Percentiles rank a stretch among this genome's conserved stretches.
These are phyloP conservation scores for Apiospora rasikravindrae DNA, from an alignment of 2,329 filamentous ascomycete species.

Conservation along the genomic window DNA sequence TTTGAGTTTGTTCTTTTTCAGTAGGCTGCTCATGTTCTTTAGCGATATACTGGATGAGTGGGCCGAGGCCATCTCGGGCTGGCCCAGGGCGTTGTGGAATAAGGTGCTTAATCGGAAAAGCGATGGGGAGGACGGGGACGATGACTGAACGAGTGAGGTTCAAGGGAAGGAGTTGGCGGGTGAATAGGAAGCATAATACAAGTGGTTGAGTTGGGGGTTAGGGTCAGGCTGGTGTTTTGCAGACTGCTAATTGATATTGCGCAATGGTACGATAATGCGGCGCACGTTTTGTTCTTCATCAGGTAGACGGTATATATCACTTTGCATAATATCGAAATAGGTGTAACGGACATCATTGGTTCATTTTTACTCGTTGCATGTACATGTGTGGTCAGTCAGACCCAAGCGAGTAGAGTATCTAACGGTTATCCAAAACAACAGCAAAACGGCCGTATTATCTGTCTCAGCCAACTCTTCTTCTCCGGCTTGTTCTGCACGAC, in stretches of 20 bases:
- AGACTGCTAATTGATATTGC: background rate
- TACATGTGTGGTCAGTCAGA: background rate
- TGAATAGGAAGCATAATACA: background rate
- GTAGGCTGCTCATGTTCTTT: conserved; percentile 50
- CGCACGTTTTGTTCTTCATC: background rate
- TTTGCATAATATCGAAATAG: background rate
- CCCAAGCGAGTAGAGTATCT: background rate
- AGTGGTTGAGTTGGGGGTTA: background rate
- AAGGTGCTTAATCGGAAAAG: background rate
- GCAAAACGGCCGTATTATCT: background rate
- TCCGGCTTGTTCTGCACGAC: background rate
- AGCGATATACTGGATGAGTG: conserved; percentile 50
- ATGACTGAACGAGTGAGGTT: background rate
- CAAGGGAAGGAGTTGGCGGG: background rate
- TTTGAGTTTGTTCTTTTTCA: conserved; percentile 60
- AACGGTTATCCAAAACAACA: background rate
- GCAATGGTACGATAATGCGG: background rate
- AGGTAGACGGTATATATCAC: background rate
- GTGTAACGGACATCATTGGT: background rate
- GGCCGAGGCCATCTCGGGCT: conserved; percentile 32
- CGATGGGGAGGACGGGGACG: background rate
- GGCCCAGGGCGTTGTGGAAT: conserved; percentile 19
- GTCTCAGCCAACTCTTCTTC: background rate
- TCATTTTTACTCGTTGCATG: background rate
- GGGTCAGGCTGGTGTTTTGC: background rate